phyloP scores from a whole-genome alignment of 495 filamentous ascomycete genomes.

The Glutinoglossum americanum region DNA sequence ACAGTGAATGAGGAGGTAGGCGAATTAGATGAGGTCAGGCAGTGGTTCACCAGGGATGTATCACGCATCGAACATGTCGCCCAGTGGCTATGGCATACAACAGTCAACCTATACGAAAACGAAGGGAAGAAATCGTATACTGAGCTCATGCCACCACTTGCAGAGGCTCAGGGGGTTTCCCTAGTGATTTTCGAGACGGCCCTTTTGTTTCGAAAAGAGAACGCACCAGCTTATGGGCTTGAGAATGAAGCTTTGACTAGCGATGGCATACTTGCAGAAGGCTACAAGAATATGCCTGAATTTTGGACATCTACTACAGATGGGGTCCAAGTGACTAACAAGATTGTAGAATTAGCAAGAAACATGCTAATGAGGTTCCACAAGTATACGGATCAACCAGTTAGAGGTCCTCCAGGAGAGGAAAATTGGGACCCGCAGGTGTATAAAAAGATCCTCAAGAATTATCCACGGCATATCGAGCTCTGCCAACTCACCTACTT shows the following conservation, averaged over 20 bases:
- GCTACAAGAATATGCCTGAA: slow-evolving; percentile 42
- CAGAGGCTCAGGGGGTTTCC: slow-evolving; percentile 61
- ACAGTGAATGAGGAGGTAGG: slow-evolving; percentile 30
- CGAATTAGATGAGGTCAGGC: slow-evolving; percentile 49
- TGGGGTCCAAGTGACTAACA: slow-evolving; percentile 30
- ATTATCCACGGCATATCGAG: slow-evolving; percentile 32
- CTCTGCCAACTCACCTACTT: slow-evolving; percentile 14
- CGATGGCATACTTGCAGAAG: slow-evolving; percentile 38
- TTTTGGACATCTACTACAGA: slow-evolving; percentile 61
- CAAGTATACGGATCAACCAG: slow-evolving; percentile 11
- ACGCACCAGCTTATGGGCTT: slow-evolving; percentile 49
- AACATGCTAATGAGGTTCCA: slow-evolving; percentile 14
- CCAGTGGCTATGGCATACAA: slow-evolving; percentile 49
- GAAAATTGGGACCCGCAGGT: slow-evolving; percentile 16
- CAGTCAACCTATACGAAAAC: slow-evolving; percentile 41
- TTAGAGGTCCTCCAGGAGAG: slow-evolving; percentile 11
- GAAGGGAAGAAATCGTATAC: slow-evolving; percentile 27
- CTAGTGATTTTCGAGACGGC: slow-evolving; percentile 48
- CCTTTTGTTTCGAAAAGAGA: slow-evolving; percentile 46
- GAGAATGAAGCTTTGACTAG: slow-evolving; percentile 33
- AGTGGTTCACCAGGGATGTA: slow-evolving; percentile 66
- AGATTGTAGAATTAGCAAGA: slow-evolving; percentile 25
- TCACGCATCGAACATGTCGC: slow-evolving; percentile 51
- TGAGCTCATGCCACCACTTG: slow-evolving; percentile 14
- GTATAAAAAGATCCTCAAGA: slow-evolving; percentile 25